A percentile compares a stretch with the other conserved stretches of the same genome.
phyloP scores from a whole-genome alignment of 148 eudicot species.

The Nepenthes mirabilis region DNA sequence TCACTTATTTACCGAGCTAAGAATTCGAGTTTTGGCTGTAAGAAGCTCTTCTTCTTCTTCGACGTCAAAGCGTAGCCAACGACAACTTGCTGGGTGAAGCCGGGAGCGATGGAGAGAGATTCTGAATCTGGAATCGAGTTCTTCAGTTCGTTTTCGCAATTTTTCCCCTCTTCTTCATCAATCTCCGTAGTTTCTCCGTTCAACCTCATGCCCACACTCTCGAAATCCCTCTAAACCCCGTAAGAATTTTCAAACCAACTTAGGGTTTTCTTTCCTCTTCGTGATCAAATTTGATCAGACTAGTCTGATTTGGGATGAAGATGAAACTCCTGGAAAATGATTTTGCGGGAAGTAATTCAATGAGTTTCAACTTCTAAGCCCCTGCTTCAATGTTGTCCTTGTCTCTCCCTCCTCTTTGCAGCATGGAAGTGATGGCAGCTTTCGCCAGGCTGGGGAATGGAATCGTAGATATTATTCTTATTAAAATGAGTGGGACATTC shows the following conservation, averaged over 20 bases:
- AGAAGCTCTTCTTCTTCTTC: slow-evolving; percentile 62
- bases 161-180: slow-evolving; percentile 8
- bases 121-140: slow-evolving; percentile 12
- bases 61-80: slow-evolving; percentile 68
- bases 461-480: too few species aligned
- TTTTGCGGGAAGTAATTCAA: too few species aligned
- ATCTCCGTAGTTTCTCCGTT: slow-evolving; percentile 18
- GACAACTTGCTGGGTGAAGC: slow-evolving; percentile 27
- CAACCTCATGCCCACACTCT: slow-evolving; percentile 20
- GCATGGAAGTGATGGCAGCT: too few species aligned
- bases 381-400: too few species aligned
- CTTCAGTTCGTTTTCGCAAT: slow-evolving; percentile 14
- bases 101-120: not conserved
- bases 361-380: too few species aligned
- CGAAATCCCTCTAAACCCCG: slow-evolving; percentile 4
- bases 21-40: slow-evolving; percentile 50
- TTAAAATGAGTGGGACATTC: too few species aligned
- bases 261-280: slow-evolving; percentile 6
- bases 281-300: too few species aligned
- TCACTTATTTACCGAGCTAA: slow-evolving; percentile 36
- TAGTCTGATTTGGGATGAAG: too few species aligned
- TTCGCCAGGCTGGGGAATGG: too few species aligned
- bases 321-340: too few species aligned
- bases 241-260: slow-evolving; percentile 1
- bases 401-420: too few species aligned